Evolutionary conservation across 2,329 filamentous ascomycete genomes (phyloP).

Genomic region (Knoxdaviesia capensis): DNA sequence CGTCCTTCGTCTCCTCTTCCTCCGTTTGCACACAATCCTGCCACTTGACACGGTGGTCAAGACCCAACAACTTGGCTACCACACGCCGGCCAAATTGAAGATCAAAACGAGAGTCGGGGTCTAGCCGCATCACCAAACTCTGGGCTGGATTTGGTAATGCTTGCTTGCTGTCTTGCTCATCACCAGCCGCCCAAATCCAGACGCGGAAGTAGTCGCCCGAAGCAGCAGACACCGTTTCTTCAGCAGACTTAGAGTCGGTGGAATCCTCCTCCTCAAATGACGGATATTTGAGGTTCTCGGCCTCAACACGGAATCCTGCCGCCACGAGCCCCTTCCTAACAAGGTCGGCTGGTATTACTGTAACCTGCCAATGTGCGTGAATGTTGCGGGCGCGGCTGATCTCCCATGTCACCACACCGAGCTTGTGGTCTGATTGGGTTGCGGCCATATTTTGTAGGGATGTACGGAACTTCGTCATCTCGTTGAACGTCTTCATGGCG

Average conservation of each 20-base stretch:
- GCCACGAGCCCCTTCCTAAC: constrained; percentile 60
- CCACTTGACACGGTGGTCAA: constrained; percentile 71
- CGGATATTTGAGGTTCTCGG: constrained; percentile 48
- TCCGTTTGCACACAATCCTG: constrained; percentile 60
- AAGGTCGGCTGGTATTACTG: constrained; percentile 52
- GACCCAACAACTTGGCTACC: constrained; percentile 64
- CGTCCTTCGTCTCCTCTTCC: constrained; percentile 62
- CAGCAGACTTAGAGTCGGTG: constrained; percentile 12
- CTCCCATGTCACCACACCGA: constrained; percentile 83
- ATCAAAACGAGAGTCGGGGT: constrained; percentile 58
- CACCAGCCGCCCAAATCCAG: constrained; percentile 49
- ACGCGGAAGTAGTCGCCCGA: constrained; percentile 56
- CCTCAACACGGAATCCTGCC: constrained; percentile 73
- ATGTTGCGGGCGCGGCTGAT: constrained; percentile 66
- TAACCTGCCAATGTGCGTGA: constrained; percentile 84
- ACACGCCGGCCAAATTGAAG: constrained; percentile 79
- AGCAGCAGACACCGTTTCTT: constrained; percentile 20
- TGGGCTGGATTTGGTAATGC: constrained; percentile 14
- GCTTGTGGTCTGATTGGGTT: constrained; percentile 28
- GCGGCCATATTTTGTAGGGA: constrained; percentile 63
- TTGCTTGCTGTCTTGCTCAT: constrained; percentile 29
- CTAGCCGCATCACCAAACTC: constrained; percentile 54
- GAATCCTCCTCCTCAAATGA: constrained; percentile 27
- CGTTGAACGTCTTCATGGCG: constrained; percentile 42
- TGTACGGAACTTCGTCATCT: constrained; percentile 68